Conservation (phyloP, 176 grass and related monocot species). For the Oryza rufipogon region DNA sequence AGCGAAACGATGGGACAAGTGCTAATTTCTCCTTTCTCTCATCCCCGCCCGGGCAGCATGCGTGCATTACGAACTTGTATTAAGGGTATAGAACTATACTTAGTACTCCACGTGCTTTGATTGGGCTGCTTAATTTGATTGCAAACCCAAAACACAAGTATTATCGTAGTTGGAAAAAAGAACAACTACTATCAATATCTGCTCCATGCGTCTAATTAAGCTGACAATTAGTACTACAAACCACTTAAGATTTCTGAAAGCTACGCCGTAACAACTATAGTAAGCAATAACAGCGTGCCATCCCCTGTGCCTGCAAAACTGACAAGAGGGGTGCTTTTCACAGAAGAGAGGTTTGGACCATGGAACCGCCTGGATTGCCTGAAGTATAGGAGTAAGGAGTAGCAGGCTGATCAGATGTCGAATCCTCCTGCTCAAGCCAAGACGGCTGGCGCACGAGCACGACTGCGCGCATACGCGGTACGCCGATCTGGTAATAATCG, state of each 20-base stretch:
- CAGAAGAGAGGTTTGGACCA: too few relatives aligned
- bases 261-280: background rate
- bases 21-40: background rate
- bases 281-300: background rate
- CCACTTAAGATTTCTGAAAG: background rate
- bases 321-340: constrained; percentile 15
- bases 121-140: background rate
- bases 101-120: background rate
- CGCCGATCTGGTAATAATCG: background rate
- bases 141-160: background rate
- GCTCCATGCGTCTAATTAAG: background rate
- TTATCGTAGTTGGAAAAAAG: background rate
- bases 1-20: too few relatives aligned
- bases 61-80: too few relatives aligned
- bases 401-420: background rate
- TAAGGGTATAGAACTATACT: too few relatives aligned
- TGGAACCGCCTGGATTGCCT: too few relatives aligned
- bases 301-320: constrained; percentile 17
- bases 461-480: background rate
- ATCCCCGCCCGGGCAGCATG: too few relatives aligned
- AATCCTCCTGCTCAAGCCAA: background rate
- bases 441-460: background rate
- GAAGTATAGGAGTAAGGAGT: background rate
- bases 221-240: background rate
- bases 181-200: background rate